Evolutionary conservation across 2,329 filamentous ascomycete species (phyloP).

Genomic region (Cordyceps tenuipes): DNA sequence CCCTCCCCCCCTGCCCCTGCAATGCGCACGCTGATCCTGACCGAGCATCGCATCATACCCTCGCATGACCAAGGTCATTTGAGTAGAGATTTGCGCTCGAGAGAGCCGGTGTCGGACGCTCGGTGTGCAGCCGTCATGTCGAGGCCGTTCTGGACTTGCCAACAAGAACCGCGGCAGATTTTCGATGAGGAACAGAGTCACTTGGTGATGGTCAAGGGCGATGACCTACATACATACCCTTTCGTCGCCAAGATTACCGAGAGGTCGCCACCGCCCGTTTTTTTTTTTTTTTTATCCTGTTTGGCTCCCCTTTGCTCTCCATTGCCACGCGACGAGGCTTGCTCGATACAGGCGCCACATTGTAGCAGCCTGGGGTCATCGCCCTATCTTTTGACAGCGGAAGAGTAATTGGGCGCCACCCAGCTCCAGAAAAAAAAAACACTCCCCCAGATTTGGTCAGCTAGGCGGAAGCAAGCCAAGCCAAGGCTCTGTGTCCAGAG

Average conservation of each 20-base stretch:
- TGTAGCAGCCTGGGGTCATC: not conserved
- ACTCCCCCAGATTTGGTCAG: conserved; percentile 2
- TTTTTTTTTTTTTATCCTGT: not conserved
- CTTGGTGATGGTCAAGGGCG: not conserved
- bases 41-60: conserved; percentile 5
- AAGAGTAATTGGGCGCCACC: not conserved
- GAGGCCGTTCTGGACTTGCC: not conserved
- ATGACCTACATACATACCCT: too few species aligned
- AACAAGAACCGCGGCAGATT: not conserved
- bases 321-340: conserved; percentile 12
- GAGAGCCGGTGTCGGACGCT: not conserved
- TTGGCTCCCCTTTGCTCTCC: conserved; percentile 4
- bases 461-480: conserved; percentile 7
- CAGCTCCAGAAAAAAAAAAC: not conserved
- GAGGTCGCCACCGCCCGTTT: conserved; percentile 7
- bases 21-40: not conserved
- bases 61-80: not conserved
- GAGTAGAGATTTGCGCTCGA: not conserved
- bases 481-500: conserved; percentile 3
- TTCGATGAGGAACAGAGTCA: not conserved
- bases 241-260: conserved; percentile 3
- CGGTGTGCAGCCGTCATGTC: not conserved
- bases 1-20: conserved; percentile 7
- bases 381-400: conserved; percentile 5
- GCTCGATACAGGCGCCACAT: conserved; percentile 11